These are phyloP conservation scores for Monosporascus sp. DNA, from an alignment of 2,329 filamentous ascomycete species.

Conservation along the genomic window DNA sequence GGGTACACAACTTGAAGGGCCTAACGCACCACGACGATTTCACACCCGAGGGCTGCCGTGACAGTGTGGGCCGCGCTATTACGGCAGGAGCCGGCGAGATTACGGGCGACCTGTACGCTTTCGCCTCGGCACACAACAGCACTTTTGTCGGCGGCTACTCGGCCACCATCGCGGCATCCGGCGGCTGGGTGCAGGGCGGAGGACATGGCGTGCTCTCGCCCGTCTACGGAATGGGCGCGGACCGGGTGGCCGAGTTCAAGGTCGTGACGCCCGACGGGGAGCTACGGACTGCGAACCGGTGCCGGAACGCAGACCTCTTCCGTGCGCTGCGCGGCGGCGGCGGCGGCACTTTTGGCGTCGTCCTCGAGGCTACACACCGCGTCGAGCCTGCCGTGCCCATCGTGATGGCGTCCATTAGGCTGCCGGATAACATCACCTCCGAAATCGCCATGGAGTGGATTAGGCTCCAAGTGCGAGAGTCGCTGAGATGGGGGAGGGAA, in stretches of 20 bases:
- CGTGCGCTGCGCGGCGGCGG: slow-evolving; percentile 45
- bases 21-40: slow-evolving; percentile 16
- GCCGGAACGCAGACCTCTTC: slow-evolving; percentile 38
- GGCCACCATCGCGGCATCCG: slow-evolving; percentile 15
- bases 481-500: slow-evolving; percentile 14
- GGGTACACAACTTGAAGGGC: slow-evolving; percentile 22
- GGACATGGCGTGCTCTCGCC: slow-evolving; percentile 24
- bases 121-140: slow-evolving; percentile 18
- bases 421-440: slow-evolving; percentile 19
- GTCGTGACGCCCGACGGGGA: slow-evolving; percentile 20
- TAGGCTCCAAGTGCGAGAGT: slow-evolving; percentile 12
- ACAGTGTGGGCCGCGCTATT: slow-evolving; percentile 12
- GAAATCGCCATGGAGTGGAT: slow-evolving; percentile 26
- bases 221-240: slow-evolving; percentile 21
- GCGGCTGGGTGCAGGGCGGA: slow-evolving; percentile 23
- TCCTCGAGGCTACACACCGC: slow-evolving; percentile 35
- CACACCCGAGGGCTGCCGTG: slow-evolving; percentile 14
- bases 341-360: slow-evolving; percentile 39
- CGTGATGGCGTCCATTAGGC: slow-evolving; percentile 17
- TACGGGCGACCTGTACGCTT: slow-evolving; percentile 19
- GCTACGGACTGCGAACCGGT: slow-evolving; percentile 23
- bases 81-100: slow-evolving; percentile 24
- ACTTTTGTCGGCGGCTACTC: slow-evolving; percentile 21
- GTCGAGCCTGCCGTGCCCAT: slow-evolving; percentile 32
- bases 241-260: slow-evolving; percentile 24